Base-by-base conservation (phyloP, 2,329 filamentous ascomycete species). In the Cyphellophora europaea region DNA sequence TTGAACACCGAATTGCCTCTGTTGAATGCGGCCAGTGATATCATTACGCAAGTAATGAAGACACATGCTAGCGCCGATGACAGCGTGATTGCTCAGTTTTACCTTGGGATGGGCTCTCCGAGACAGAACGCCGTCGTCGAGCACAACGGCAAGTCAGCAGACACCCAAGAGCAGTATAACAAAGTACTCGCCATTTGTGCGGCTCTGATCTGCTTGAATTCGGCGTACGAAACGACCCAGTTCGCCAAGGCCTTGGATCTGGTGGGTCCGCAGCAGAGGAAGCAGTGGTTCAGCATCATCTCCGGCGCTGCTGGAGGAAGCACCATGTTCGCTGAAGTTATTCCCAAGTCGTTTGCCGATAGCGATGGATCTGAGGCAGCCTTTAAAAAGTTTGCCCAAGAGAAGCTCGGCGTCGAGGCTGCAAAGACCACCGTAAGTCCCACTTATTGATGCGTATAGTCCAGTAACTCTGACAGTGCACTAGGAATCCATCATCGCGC, bases 211-310 rank as follows among this genome's bases (percentile, higher is more conserved):
- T 43, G 46, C 27, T 30, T 47, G 15, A 32, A 42, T 10, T 43
- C 46, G 4, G 44, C 46, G 11, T 44, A 38, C 18, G 44, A 49
- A 18, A 47, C 46, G 11, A 43, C 38, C n/a, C 38, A 36, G n/a
- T 49, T 49, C 31, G 46, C 46, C 17, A 34, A 39, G 25, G 42
- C 46, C 11, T 33, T 40, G 13, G 37, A 36, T 17, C 21, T 40
- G 11, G 32, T 36, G 30, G 33, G 37, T 10, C 35, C 38, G 3
- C 36, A 46, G 33, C 47, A 49, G 30, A 39, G 38, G 28, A 38
- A 43, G 15, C 45, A 41, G 33, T 48, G 47, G 43, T 48, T 44
- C 30, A 44, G 33, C 28, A 39, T 49, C 29, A 49, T 49, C 30
- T 33, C 47, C 13, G 47, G 47, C 17, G 47, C 47, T 11, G 47